phyloP scores from a whole-genome alignment of 2,329 filamentous ascomycete species.

The Stromatinia cepivora region DNA sequence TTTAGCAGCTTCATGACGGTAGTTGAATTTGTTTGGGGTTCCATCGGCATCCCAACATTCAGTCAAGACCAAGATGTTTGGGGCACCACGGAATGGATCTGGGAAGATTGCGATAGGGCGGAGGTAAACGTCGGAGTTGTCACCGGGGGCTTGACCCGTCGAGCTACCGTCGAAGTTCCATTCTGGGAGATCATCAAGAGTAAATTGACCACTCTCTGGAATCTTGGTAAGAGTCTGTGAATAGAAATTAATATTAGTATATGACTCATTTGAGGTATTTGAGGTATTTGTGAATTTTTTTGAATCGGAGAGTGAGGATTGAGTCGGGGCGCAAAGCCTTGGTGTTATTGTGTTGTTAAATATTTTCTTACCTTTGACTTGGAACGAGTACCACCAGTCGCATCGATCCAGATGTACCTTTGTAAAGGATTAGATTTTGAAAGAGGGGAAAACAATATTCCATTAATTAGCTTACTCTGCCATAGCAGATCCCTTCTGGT shows the following conservation, averaged over 20 bases:
- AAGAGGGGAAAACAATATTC: constrained; percentile 24
- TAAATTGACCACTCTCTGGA: constrained; percentile 45
- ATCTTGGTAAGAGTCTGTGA: constrained; percentile 62
- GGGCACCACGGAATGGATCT: constrained; percentile 83
- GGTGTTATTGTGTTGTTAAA: not conserved
- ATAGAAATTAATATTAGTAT: constrained; percentile 17
- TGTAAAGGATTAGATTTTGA: constrained; percentile 22
- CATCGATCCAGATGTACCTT: constrained; percentile 89
- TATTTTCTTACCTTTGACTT: constrained; percentile 83
- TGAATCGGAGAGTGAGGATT: constrained; percentile 4
- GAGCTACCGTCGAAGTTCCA: constrained; percentile 90
- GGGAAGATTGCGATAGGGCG: constrained; percentile 86
- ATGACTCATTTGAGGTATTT: constrained; percentile 26
- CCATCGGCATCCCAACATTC: constrained; percentile 95
- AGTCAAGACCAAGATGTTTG: constrained; percentile 91
- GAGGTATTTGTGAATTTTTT: not conserved
- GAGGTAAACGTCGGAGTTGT: constrained; percentile 98
- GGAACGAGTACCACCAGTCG: constrained; percentile 78
- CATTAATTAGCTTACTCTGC: constrained; percentile 87
- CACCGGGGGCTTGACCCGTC: constrained; percentile 85
- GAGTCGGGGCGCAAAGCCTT: constrained; percentile 8
- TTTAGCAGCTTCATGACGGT: constrained; percentile 85
- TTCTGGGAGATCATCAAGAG: constrained; percentile 67
- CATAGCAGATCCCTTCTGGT: constrained; percentile 85
- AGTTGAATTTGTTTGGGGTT: constrained; percentile 98